Conservation (phyloP, 768 basidiomycete species). For the Kondoa subrosea region DNA sequence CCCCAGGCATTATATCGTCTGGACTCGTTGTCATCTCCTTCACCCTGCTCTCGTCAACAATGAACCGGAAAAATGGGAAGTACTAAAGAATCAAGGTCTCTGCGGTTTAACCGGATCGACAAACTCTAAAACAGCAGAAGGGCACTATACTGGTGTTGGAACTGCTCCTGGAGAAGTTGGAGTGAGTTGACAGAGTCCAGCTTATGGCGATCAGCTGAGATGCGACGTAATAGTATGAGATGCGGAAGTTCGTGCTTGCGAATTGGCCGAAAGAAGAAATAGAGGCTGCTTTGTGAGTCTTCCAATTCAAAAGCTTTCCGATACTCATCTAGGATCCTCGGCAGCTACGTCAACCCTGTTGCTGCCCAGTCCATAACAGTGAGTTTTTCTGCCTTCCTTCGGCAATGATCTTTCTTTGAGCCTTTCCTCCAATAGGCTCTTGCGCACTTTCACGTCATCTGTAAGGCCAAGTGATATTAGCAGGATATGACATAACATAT, state of each 20-base stretch:
- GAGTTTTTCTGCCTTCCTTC: too few species aligned
- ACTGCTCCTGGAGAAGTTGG: background rate
- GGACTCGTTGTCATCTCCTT: background rate
- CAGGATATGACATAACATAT: too few species aligned
- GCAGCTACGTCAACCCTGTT: background rate
- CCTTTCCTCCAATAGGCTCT: background rate
- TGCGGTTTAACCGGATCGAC: background rate
- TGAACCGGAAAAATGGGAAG: background rate
- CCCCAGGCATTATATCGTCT: background rate
- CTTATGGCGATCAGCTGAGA: background rate
- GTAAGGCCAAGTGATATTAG: too few species aligned
- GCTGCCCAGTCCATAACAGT: background rate
- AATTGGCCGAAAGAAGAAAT: background rate
- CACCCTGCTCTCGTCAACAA: background rate
- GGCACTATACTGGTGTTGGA: background rate
- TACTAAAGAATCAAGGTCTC: background rate
- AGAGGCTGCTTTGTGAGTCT: background rate
- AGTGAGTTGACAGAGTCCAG: background rate
- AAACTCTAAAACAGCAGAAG: background rate
- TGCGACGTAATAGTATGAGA: background rate
- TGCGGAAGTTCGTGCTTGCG: background rate
- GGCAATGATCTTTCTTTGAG: background rate
- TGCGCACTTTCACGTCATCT: background rate
- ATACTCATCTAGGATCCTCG: background rate
- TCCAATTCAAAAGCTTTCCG: background rate